phyloP scores from a whole-genome alignment of 2,329 filamentous ascomycete genomes.

The Aphanocladium album region DNA sequence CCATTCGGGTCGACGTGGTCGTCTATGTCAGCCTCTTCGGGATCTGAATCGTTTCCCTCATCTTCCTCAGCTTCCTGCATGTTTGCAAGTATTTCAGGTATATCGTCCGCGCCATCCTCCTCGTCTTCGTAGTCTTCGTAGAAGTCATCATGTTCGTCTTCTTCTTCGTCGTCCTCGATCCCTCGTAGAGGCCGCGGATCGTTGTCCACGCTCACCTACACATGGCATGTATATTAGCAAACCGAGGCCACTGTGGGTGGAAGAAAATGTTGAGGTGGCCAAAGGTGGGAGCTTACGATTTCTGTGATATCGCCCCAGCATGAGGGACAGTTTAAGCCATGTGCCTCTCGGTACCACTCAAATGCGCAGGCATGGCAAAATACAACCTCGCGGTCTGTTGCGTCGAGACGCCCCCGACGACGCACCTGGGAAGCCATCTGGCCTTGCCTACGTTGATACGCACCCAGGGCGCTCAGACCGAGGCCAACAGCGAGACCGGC shows the following conservation, averaged over 20 bases:
- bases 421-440: constrained; percentile 32
- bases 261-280: background rate
- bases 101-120: background rate
- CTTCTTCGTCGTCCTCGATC: background rate
- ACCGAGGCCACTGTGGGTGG: no score
- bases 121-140: background rate
- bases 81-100: constrained; percentile 7
- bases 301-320: constrained; percentile 78
- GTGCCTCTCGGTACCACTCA: constrained; percentile 74
- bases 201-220: constrained; percentile 49
- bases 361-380: constrained; percentile 78
- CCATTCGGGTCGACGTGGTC: constrained; percentile 42
- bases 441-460: constrained; percentile 45
- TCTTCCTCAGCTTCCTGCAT: constrained; percentile 25
- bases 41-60: constrained; percentile 45
- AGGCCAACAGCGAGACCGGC: constrained; percentile 54
- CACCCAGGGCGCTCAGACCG: constrained; percentile 52
- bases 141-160: background rate
- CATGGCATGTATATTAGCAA: background rate
- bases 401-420: constrained; percentile 41
- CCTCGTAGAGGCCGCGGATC: constrained; percentile 59
- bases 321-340: constrained; percentile 65
- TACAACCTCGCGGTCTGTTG: constrained; percentile 62
- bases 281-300: constrained; percentile 57
- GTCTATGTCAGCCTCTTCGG: constrained; percentile 55